Evolutionary conservation across 2,329 filamentous ascomycete species (phyloP), one percentile per base, ranked within the genome.

Genomic region (Aspergillus melleus): DNA sequence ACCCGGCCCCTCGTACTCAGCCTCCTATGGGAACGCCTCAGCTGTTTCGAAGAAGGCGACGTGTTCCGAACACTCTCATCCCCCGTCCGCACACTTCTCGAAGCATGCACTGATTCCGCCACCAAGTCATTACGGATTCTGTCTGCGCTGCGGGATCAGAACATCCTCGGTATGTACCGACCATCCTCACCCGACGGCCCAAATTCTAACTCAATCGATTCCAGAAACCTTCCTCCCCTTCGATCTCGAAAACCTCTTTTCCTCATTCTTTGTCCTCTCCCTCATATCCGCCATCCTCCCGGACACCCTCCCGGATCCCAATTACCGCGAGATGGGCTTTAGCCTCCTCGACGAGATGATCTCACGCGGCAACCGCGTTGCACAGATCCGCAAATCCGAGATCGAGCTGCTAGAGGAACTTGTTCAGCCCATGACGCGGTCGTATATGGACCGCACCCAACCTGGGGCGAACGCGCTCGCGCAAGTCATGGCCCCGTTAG

Each of bases 301-400:
- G 6, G 81, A 72, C 11, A 74, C 74, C 12, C 75, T 74, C 61
- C 80, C 79, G 1, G 80, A 67, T 76, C 46, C 79, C 66, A 20
- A 77, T 77, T 59, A 81, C 76, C 55, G 77, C 53, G 57, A 81
- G 30, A 61, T 62, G 52, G 61, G 61, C 14, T 61, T 62, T 32
- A 62, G 58, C 36, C 49, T 68, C 0, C 58, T 68, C 0, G 57
- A 68, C 4, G 64, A 65, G 3, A 65, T 68, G 66, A 66, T 66
- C 5, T 47, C 59, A 1, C 53, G 65, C 2, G 65, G 65, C 9
- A 67, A 64, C 36, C 63, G 64, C 10, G 64, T 67, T 1, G 65
- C 65, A 6, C 65, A 66, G 42, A 54, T 68, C 5, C 66, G 66
- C 11, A 68, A 61, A n/a, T 68, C 63, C 11, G 66, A 68, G 30